Base-by-base conservation (phyloP, 1,284 basidiomycete genomes). In the Sporisorium graminicola region DNA sequence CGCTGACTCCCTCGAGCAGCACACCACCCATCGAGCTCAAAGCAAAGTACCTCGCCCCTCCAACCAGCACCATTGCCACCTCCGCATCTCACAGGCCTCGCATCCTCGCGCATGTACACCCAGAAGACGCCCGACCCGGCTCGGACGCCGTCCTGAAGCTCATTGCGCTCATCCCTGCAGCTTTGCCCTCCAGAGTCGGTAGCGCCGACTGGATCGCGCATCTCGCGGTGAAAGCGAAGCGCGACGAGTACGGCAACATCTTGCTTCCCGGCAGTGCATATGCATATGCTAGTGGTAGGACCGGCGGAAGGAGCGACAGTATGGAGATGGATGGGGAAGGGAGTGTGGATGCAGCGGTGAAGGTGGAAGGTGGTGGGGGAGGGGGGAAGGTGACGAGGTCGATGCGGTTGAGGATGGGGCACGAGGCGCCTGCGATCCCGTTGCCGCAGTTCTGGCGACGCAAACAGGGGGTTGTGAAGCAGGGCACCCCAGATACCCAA, bases 181-280 rank as follows among this genome's bases (percentile, higher is more conserved):
- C 60, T 6, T 22, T 75, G 8, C 73, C 73, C 0, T 51, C 43
- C 6, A 22, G 73, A 0, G 43, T 61, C 5, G 37, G 16, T 14
- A 51, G 47, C 31, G 52, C 53, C 0, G 57, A 59, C 2, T 75
- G 73, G 73, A 52, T 75, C 22, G 58, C 44, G 0, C 8, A 16
- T 0, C 8, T 70, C 0, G 73, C 67, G n/a, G 47, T 67, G 18
- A 26, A 55, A 26, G 62, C 73, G 18, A 55, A 31, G n/a, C 55
- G 64, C 3, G 73, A 75, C 43, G 60, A 65, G 46, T 47, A 64
- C 22, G 73, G 67, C 0, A 75, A 75, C 12, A 61, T 75, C 9
- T 26, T 70, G 0, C 58, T 75, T 0, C 64, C 73, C 1, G 43
- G 65, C 22, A 33, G 27, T 4, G 72, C 66, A 0, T 74, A 69